Conservation (phyloP, 768 basidiomycete genomes). For the Leccinum ochraceum region DNA sequence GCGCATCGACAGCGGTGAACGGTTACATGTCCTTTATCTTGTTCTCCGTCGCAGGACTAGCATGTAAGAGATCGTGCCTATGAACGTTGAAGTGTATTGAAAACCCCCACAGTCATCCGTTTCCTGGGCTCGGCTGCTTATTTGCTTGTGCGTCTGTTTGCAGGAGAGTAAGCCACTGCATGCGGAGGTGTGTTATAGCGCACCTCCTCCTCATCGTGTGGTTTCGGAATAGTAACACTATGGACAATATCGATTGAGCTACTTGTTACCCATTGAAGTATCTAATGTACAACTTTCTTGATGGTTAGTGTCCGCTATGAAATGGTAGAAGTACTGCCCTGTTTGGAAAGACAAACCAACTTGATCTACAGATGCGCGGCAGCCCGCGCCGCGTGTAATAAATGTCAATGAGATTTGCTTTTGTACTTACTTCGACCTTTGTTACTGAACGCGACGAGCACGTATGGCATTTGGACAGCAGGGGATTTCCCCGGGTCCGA, state of each 20-base stretch:
- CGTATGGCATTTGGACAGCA: conserved; percentile 1
- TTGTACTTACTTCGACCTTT: not conserved
- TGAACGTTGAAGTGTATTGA: not conserved
- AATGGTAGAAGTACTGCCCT: not conserved
- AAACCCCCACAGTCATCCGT: conserved; percentile 61
- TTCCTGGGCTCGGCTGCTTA: conserved; percentile 83
- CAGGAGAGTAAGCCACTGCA: conserved; percentile 63
- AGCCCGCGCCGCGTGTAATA: not conserved
- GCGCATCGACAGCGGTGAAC: conserved; percentile 58
- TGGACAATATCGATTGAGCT: conserved; percentile 16
- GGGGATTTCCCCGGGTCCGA: conserved; percentile 27
- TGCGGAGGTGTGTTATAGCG: not conserved
- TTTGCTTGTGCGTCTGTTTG: conserved; percentile 84
- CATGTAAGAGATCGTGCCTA: conserved; percentile 55
- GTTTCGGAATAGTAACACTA: not conserved
- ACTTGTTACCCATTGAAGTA: not conserved
- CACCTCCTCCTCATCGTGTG: no score
- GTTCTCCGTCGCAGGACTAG: conserved; percentile 85
- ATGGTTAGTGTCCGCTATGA: not conserved
- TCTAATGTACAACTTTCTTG: not conserved
- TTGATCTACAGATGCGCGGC: not conserved
- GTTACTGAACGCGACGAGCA: not conserved
- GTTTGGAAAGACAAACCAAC: not conserved
- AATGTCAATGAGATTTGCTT: not conserved
- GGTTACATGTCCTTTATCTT: conserved; percentile 90